Conservation (phyloP, 2,329 filamentous ascomycete genomes). For the Graphiopsis chlorocephala region DNA sequence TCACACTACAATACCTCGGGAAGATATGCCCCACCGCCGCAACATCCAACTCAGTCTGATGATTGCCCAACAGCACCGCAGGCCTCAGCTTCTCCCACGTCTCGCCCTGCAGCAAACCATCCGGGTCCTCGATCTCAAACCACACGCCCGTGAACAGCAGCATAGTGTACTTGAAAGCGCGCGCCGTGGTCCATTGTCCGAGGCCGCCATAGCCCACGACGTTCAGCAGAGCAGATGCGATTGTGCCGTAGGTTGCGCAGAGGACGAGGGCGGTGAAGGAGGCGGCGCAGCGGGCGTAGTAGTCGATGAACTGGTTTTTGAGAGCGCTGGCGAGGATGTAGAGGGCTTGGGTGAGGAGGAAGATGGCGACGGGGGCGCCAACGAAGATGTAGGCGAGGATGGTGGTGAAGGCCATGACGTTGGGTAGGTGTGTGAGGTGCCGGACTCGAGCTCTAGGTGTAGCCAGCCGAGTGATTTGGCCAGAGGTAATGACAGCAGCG, state of each 20-base stretch:
- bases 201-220: constrained; percentile 69
- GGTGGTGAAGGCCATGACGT: constrained; percentile 21
- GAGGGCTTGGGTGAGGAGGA: constrained; percentile 33
- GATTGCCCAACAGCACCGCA: constrained; percentile 89
- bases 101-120: constrained; percentile 52
- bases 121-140: constrained; percentile 67
- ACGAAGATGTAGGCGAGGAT: constrained; percentile 25
- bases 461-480: not conserved
- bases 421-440: not conserved
- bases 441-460: not conserved
- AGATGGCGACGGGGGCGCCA: constrained; percentile 17
- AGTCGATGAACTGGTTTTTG: constrained; percentile 47
- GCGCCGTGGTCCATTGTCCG: constrained; percentile 80
- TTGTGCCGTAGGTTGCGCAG: constrained; percentile 67
- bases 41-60: constrained; percentile 90
- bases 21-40: constrained; percentile 87
- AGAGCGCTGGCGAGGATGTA: constrained; percentile 32
- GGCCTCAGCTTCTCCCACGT: constrained; percentile 58
- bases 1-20: constrained; percentile 87
- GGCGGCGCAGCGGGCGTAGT: constrained; percentile 61
- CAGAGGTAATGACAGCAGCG: constrained; percentile 8
- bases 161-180: constrained; percentile 80
- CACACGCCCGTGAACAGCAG: constrained; percentile 69
- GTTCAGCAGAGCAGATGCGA: constrained; percentile 70
- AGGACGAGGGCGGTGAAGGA: constrained; percentile 40